Base-by-base conservation (phyloP, 2,329 filamentous ascomycete species). In the Diaporthe sp. region DNA sequence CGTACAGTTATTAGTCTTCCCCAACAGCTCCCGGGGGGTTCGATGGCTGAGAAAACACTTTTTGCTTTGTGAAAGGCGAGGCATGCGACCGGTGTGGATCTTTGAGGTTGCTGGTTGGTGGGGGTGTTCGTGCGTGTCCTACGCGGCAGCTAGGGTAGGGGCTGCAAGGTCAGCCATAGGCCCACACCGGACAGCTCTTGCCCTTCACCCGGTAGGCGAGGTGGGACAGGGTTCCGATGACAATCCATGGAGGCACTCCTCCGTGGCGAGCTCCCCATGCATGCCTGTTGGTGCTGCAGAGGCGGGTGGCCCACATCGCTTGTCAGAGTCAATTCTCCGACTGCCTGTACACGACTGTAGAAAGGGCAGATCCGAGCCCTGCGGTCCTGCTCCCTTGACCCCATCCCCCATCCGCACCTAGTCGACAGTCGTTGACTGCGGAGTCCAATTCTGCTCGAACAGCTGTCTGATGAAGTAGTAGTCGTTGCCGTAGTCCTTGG, bases 401-500 rank as follows among this genome's bases (percentile, higher is more conserved):
- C 51, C 31, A 39, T 39, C 34, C n/a, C 10, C 65, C 22, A 4
- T 17, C 49, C 61, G 34, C 34, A 31, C 60, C 44, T 70, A 74
- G 34, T 74, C 76, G 67, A 76, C 70, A 62, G 71, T 61, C 31
- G 76, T 61, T 19, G 75, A 67, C 60, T 83, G 82, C 9, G 86
- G 86, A 77, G 85, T 83, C 90, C 90, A 92, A 72, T 88, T 87
- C 74, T 87, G 84, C 78, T 91, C 88, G 79, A 88, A 92, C 42
- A 92, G 82, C 79, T 92, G 90, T 79, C 89, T 90, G 78, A 91
- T 85, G 79, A 91, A 92, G 79, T 87, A 92, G 79, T 89, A 90
- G 78, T 91, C 88, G 79, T 91, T 79, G 78, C 91, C 89, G 77
- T 88, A 91, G 49, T 82, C 84, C 22, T 85, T 83, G 51, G 79